Conservation (phyloP, 148 eudicot species). For the Camellia sinensis region DNA sequence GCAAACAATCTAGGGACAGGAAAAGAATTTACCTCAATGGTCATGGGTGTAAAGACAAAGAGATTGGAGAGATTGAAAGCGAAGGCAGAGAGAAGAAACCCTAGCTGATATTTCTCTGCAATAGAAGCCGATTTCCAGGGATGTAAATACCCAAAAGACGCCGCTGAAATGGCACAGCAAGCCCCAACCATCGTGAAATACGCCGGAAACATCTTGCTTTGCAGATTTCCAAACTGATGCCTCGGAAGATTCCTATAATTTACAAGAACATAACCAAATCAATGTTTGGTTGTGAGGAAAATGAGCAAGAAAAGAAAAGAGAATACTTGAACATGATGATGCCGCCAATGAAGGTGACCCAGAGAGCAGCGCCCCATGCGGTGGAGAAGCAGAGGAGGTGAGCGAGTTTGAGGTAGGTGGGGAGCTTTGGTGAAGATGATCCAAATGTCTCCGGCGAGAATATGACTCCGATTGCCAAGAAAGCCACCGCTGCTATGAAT, state of each 20-base stretch:
- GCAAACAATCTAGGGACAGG: neutral
- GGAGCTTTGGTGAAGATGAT: conserved; percentile 26
- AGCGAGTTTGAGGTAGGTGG: conserved; percentile 47
- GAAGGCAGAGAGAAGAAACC: conserved; percentile 66
- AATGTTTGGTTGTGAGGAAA: neutral
- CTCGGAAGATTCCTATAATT: conserved; percentile 80
- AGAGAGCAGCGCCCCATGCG: conserved; percentile 90
- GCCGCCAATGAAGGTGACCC: conserved; percentile 99
- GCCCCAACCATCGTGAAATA: conserved; percentile 85
- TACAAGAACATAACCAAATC: neutral
- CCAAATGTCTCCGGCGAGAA: conserved; percentile 82
- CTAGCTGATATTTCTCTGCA: conserved; percentile 77
- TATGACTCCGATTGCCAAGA: conserved; percentile 70
- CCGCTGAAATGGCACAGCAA: conserved; percentile 72
- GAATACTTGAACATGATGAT: conserved; percentile 97
- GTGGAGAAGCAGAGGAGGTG: conserved; percentile 90
- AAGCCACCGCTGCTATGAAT: conserved; percentile 63
- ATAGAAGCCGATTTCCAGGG: conserved; percentile 82
- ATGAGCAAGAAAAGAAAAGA: neutral
- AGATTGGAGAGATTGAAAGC: conserved; percentile 78
- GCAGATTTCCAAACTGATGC: conserved; percentile 95
- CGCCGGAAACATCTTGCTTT: conserved; percentile 98
- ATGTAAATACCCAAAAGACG: conserved; percentile 80
- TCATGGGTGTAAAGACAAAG: conserved; percentile 85
- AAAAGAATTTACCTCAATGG: conserved; percentile 54